Evolutionary conservation across 257 asterid species (phyloP), one percentile per base, ranked within the genome.

Genomic region (Primulina huaijiensis): DNA sequence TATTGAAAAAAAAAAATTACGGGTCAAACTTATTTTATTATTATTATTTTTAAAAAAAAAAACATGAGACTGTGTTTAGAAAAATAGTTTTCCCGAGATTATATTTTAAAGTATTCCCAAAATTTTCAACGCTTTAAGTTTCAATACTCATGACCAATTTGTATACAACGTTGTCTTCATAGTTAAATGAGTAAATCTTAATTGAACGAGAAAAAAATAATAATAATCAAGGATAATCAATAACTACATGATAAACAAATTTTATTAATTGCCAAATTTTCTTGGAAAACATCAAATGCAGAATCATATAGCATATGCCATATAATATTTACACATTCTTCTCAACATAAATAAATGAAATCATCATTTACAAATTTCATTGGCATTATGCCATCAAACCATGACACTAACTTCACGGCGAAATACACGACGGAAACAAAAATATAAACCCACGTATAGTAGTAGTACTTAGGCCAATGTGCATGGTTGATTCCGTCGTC

Each of bases 401-500:
- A 40, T 11, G 53, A 14, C 50, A 9, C 16, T 43, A 43, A 43
- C n/a, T 43, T 43, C n/a, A 14, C 53, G 53, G 2, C 12, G n/a
- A 43, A 38, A 38, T 38, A 10, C 50, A 38, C 11, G 50, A 43
- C 19, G 17, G 3, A 43, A 27, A 27, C 30, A 27, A 12, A 23
- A 46, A 14, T 14, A 3, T 43, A 43, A 43, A 43, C 55, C 55
- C 1, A 16, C 7, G 20, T 4, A 43, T 12, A 23, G 30, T 27
- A 11, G 21, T 17, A 50, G 20, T 17, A 5, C 57, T 69, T 69
- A 81, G 33, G 82, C 85, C 80, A 77, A 37, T 55, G 69, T n/a
- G 64, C 81, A 77, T 8, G 78, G 72, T 65, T 75, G 53, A 70
- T 70, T 69, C 73, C 64, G 55, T 65, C 25, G 20, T 74, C 68